Conservation (phyloP, 1,139 yeast genomes). For the Lodderomyces metapsilosis region DNA sequence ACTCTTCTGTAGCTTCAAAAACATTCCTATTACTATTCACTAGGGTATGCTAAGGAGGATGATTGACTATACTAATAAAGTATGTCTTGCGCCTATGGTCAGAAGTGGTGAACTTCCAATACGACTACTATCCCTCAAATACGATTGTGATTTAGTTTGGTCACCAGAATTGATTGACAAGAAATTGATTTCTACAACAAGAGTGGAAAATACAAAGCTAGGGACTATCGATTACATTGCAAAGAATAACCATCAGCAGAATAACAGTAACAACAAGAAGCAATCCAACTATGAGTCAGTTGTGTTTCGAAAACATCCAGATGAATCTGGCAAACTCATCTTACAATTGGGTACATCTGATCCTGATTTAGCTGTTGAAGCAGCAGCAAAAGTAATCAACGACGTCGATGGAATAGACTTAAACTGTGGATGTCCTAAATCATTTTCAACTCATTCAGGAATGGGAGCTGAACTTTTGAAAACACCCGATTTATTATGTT, state of each 20-base stretch:
- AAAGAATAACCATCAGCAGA: constrained; percentile 17
- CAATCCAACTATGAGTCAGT: constrained; percentile 21
- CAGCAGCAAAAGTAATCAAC: constrained; percentile 72
- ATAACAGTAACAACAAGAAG: constrained; percentile 1
- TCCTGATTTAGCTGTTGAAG: constrained; percentile 82
- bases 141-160: constrained; percentile 97
- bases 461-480: constrained; percentile 93
- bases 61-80: constrained; percentile 50
- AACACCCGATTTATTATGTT: constrained; percentile 75
- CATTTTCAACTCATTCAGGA: constrained; percentile 83
- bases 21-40: too few species aligned
- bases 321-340: constrained; percentile 54
- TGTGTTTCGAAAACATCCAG: constrained; percentile 72
- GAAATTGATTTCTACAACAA: constrained; percentile 66
- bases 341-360: constrained; percentile 90
- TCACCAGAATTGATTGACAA: constrained; percentile 91
- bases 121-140: constrained; percentile 68
- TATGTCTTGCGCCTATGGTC: constrained; percentile 95
- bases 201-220: constrained; percentile 54
- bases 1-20: background rate
- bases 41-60: constrained; percentile 11
- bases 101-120: constrained; percentile 93
- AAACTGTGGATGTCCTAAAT: constrained; percentile 96
- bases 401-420: constrained; percentile 94
- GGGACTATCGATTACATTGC: constrained; percentile 59